Evolutionary conservation across 2,329 filamentous ascomycete genomes (phyloP), one percentile per base, ranked within the genome.

Genomic region (Arthrocladium fulminans): DNA sequence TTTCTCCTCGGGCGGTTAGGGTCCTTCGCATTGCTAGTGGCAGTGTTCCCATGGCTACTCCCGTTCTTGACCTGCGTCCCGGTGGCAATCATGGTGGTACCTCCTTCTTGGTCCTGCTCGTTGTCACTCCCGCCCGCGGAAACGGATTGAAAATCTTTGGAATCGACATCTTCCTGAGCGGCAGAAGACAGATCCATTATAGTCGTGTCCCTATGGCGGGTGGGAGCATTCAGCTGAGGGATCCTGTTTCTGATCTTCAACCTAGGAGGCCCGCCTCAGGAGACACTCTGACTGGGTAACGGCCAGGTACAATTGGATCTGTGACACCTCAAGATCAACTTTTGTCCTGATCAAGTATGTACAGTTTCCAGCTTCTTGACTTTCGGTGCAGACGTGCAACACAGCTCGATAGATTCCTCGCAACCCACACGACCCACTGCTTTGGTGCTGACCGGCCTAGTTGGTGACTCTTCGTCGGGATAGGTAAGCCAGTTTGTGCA

Each of bases 1-100:
- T 97, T 98, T 61, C 92, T 80, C 59, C 89, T 77, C 15, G 92
- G 90, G 51, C 92, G 81, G 61, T 84, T 75, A 49, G 90, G 89
- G 65, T 98, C 92, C 68, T 97, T 97, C 49, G 88, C 80, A 61
- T 78, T 79, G 37, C 32, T 17, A 22, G 38, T 47, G n/a, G 29
- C 23, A 39, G n/a, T 38, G 32, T n/a, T n/a, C n/a, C n/a, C n/a
- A n/a, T n/a, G n/a, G n/a, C n/a, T n/a, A n/a, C n/a, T n/a, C n/a
- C 19, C 44, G 39, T 47, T 47, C n/a, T 39, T 47, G 13, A 30
- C 13, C 10, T 39, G 44, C 17, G 44, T 25, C 19, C 39, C 32
- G 9, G 30, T 39, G 12, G 22, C 44, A 23, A 39, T 47, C 44
- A 47, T 47, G 35, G n/a, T 38, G 9, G 19, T 12, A 20, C 39